Percentiles rank a stretch among this genome's conserved stretches.
Conservation (phyloP, 768 basidiomycete species). For the Lactifluus echinatus region DNA sequence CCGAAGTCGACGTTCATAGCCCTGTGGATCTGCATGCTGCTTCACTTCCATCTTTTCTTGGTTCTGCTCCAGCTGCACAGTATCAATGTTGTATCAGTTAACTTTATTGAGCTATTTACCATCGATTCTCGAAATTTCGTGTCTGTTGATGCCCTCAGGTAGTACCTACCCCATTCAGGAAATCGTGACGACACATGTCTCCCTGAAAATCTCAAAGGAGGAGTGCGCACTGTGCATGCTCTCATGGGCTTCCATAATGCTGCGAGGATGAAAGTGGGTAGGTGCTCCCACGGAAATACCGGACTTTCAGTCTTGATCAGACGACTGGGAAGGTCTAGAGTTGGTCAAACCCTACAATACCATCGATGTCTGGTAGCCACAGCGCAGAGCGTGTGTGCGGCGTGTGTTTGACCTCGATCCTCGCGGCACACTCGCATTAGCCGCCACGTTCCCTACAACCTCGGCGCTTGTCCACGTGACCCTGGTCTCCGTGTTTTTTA, state of each 20-base stretch:
- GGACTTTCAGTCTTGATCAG: neutral
- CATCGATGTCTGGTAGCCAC: no score
- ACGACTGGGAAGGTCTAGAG: no score
- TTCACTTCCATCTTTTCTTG: no score
- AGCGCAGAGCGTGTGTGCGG: neutral
- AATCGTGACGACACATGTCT: neutral
- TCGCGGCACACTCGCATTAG: neutral
- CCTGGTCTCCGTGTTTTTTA: no score
- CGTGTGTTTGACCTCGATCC: neutral
- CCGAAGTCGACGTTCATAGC: no score
- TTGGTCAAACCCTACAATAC: no score
- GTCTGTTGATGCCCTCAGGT: neutral
- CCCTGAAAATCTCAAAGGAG: neutral
- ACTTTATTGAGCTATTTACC: neutral
- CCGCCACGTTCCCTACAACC: neutral
- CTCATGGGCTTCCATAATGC: no score
- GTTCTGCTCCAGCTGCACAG: neutral
- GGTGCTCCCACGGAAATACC: neutral
- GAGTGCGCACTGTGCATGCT: no score
- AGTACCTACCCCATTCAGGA: neutral
- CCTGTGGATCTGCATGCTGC: no score
- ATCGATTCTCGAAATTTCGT: neutral
- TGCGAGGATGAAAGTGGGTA: neutral
- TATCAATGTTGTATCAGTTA: neutral
- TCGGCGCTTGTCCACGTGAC: no score